These are phyloP conservation scores for Mallotus repandus DNA, from an alignment of 441 rosid species.

Conservation along the genomic window DNA sequence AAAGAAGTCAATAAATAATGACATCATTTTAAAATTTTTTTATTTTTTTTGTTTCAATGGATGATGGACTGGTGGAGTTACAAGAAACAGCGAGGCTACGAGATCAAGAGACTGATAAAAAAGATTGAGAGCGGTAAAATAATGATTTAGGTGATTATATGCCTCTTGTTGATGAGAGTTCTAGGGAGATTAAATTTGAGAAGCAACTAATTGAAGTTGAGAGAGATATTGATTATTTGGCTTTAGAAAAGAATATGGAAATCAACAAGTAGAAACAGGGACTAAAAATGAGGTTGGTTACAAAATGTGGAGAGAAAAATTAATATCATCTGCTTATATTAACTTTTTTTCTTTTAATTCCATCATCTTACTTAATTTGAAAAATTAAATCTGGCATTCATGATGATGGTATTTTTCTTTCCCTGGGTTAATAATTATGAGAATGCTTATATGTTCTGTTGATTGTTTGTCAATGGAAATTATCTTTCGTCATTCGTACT, in stretches of 20 bases:
- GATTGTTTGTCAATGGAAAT: neutral
- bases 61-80: conserved; percentile 36
- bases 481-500: neutral
- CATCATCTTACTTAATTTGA: neutral
- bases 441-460: neutral
- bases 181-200: conserved; percentile 39
- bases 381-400: too few species aligned
- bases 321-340: neutral
- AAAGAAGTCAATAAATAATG: neutral
- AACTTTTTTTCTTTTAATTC: neutral
- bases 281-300: neutral
- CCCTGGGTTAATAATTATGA: neutral
- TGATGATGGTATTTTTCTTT: neutral
- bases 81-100: too few species aligned
- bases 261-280: conserved; percentile 33
- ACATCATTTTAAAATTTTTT: neutral
- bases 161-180: conserved; percentile 41
- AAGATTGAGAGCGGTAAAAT: conserved; percentile 59
- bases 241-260: conserved; percentile 37
- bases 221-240: conserved; percentile 33
- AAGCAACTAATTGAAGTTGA: conserved; percentile 37
- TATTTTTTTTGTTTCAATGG: conserved; percentile 45
- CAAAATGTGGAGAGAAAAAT: neutral
- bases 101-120: conserved; percentile 28
- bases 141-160: conserved; percentile 37